Evolutionary conservation across 2,329 filamentous ascomycete species (phyloP), one percentile per base, ranked within the genome.

Genomic region (Talaromyces sp.): DNA sequence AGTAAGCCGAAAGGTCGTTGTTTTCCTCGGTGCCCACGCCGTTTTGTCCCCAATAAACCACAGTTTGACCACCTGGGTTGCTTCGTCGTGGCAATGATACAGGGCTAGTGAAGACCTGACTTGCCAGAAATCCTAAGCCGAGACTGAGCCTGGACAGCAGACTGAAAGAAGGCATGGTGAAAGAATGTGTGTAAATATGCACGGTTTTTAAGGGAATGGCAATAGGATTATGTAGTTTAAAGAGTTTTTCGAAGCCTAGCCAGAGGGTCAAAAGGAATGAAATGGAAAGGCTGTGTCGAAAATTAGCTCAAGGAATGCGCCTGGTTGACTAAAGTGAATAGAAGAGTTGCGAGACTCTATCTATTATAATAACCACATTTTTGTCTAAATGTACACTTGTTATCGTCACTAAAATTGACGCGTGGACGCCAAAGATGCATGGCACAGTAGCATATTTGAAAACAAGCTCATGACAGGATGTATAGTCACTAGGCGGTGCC

Each of bases 1-100:
- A 56, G 27, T 56, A 56, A n/a, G 54, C 29, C 2, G 38, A 48
- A 29, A 43, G 54, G 38, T 56, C 54, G 38, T 43, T 56, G 41
- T 56, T 56, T 31, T 56, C 54, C 8, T 19, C n/a, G 12, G 21
- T 19, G n/a, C 54, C 54, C 4, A 38, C 54, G 54, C 54, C 54
- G 38, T 56, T 56, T 43, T 56, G 54, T n/a, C 54, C 54, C 54
- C 54, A 56, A 27, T 56, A 56, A 14, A 56, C 38, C 14, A 56
- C 54, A 9, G 11, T 48, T 31, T 56, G 38, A 27, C 54, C 54
- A 21, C 35, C 29, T 43, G 54, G 19, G 43, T 12, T 46, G 4
- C 35, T 56, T 11, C 54, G 54, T 27, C 31, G 41, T 41, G 54
- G 54, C 8, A 56, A 27, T 17, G 41, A 41, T 27, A 56, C 29